Evolutionary conservation across 148 eudicot genomes (phyloP).

Genomic region (Rhododendron williamsianum): DNA sequence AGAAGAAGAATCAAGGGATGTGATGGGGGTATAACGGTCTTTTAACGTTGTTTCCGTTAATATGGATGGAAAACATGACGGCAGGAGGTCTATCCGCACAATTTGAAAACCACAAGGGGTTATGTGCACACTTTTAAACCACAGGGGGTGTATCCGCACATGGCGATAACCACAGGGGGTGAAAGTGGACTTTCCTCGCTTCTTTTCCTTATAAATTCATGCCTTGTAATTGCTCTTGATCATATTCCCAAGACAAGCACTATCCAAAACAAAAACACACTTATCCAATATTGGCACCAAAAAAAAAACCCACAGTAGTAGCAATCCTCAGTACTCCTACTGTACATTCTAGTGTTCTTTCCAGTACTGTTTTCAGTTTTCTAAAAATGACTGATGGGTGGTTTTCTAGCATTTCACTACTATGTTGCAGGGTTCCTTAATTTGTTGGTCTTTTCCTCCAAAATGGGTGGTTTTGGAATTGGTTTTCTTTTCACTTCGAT

Average conservation of each 20-base stretch:
- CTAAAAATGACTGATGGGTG: neutral
- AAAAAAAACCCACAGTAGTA: neutral
- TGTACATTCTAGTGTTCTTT: neutral
- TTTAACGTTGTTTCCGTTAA: no score
- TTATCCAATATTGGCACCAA: neutral
- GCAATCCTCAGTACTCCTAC: no score
- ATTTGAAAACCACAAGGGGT: no score
- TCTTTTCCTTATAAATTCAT: neutral
- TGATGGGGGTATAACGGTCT: no score
- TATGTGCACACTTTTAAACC: no score
- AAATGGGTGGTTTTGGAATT: slow-evolving; percentile 13
- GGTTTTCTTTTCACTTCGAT: slow-evolving; percentile 25
- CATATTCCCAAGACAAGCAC: neutral
- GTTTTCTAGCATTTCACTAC: neutral
- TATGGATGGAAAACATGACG: no score
- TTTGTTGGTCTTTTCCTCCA: slow-evolving; percentile 14
- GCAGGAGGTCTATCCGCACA: no score
- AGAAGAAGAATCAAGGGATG: no score
- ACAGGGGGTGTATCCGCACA: no score
- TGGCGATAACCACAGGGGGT: no score
- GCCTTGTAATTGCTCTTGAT: neutral
- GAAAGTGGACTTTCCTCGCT: no score
- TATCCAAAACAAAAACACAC: neutral
- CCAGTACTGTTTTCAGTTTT: neutral
- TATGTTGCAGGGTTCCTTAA: slow-evolving; percentile 15